These are phyloP conservation scores for Coix lacrymajobi DNA, from an alignment of 176 grass and related monocot genomes.

Conservation along the genomic window DNA sequence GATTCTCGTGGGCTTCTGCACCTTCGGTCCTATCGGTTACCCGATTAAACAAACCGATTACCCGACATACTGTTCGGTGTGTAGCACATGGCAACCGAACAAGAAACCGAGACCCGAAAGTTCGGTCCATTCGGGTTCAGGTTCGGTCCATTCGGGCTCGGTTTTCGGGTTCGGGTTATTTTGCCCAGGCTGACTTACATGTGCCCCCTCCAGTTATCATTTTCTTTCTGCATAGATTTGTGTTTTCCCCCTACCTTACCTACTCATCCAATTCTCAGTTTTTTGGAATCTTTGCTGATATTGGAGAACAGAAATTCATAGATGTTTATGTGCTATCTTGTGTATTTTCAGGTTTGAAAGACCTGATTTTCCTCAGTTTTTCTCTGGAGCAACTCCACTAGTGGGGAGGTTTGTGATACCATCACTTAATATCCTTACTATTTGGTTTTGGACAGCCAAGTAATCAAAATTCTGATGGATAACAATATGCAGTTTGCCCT, in stretches of 20 bases:
- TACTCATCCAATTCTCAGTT: not conserved
- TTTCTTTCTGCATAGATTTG: not conserved
- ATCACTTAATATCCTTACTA: not conserved
- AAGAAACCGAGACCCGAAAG: too few species aligned
- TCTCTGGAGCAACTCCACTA: slow-evolving; percentile 79
- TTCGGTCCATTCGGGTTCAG: too few species aligned
- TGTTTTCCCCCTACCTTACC: not conserved
- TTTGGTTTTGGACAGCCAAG: not conserved
- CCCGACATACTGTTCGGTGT: too few species aligned
- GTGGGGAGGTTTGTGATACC: slow-evolving; percentile 63
- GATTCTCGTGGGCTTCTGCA: too few species aligned
- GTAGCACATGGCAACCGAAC: too few species aligned
- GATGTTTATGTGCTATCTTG: not conserved
- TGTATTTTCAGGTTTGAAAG: slow-evolving; percentile 73
- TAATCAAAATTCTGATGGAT: slow-evolving; percentile 1
- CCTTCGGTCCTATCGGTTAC: too few species aligned
- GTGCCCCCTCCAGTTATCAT: not conserved
- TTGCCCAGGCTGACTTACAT: too few species aligned
- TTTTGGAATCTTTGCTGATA: not conserved
- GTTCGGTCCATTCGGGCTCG: too few species aligned
- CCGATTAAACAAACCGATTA: too few species aligned
- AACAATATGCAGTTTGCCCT: slow-evolving; percentile 57
- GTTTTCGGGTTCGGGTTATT: too few species aligned
- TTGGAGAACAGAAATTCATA: not conserved
- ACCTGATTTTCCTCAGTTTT: slow-evolving; percentile 71